Evolutionary conservation across 2,329 filamentous ascomycete genomes (phyloP), one percentile per base, ranked within the genome.

Genomic region (Aureobasidium pullulans): DNA sequence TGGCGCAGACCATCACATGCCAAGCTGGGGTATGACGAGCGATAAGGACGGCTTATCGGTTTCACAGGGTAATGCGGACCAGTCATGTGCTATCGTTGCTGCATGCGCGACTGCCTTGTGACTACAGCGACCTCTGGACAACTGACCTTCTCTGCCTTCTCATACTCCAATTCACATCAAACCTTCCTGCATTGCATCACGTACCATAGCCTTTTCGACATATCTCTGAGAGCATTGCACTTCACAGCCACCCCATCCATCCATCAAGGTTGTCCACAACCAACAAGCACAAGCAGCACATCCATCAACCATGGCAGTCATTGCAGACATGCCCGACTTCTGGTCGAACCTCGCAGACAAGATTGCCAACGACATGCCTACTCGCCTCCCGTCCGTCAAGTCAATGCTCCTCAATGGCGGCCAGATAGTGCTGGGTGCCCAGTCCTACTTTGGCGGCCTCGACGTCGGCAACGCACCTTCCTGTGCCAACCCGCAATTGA

Each of bases 401-500:
- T 61, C 59, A 11, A 6, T 61, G 44, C 42, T 61, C 13, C 29
- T 57, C 16, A 31, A 43, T 9, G 47, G 44, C 13, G 60, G 57
- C 10, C 61, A 62, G 13, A 34, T 60, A 16, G 23, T 40, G 7
- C 36, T 59, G 15, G 46, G 40, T 6, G 39, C 48, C 9, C 60
- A 62, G 11, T 42, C 43, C 2, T 39, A n/a, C 32, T 54, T 60
- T 6, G 36, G 47, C 11, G 29, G 47, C 32, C 49, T 53, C n/a
- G 37, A 59, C 19, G 56, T n/a, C 13, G 47, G 39, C 40, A 57
- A 58, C 7, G 60, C 56, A 1, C 61, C 53, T 15, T 62, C 68
- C n/a, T 74, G 72, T 62, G 60, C 71, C 10, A 72, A 74, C 62
- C 71, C 72, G 7, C 76, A 78, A 62, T 68, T 86, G 56, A 87